These are phyloP conservation scores for Fusarium tanahbumbuense DNA, from an alignment of 2,329 filamentous ascomycete genomes.

Conservation along the genomic window DNA sequence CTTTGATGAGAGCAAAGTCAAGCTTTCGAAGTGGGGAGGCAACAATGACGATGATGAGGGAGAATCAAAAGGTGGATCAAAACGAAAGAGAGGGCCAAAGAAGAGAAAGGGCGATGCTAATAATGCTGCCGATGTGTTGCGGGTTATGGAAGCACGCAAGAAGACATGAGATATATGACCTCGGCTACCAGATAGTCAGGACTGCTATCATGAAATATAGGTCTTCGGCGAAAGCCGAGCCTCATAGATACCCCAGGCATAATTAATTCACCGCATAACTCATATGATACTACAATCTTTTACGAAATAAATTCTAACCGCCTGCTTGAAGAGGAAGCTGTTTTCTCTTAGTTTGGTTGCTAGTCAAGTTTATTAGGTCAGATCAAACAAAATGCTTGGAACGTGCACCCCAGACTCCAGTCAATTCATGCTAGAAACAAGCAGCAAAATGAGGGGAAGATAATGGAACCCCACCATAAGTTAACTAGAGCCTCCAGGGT, in stretches of 20 bases:
- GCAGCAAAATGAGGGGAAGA: slow-evolving; percentile 35
- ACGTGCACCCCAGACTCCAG: slow-evolving; percentile 11
- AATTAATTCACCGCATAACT: background rate
- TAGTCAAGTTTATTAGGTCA: slow-evolving; percentile 15
- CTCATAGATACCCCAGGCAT: slow-evolving; percentile 16
- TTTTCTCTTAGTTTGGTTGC: slow-evolving; percentile 11
- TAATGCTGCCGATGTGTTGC: slow-evolving; percentile 82
- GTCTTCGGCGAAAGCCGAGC: slow-evolving; percentile 6
- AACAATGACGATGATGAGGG: slow-evolving; percentile 62
- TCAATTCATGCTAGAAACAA: background rate
- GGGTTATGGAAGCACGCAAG: slow-evolving; percentile 75
- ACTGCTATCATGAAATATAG: slow-evolving; percentile 28
- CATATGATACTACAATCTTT: background rate
- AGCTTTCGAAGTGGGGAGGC: slow-evolving; percentile 74
- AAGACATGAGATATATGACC: slow-evolving; percentile 36
- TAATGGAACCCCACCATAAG: slow-evolving; percentile 32
- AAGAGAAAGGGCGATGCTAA: slow-evolving; percentile 84
- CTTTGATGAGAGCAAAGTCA: slow-evolving; percentile 74
- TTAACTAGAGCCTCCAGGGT: slow-evolving; percentile 16
- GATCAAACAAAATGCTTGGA: slow-evolving; percentile 15
- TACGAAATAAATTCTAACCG: background rate
- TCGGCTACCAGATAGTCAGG: background rate
- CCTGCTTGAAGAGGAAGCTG: slow-evolving; percentile 32
- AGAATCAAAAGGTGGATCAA: slow-evolving; percentile 58
- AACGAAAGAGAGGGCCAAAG: slow-evolving; percentile 77